Evolutionary conservation across 2,329 filamentous ascomycete species (phyloP), one percentile per base, ranked within the genome.

Genomic region (Alternaria incomplexa): DNA sequence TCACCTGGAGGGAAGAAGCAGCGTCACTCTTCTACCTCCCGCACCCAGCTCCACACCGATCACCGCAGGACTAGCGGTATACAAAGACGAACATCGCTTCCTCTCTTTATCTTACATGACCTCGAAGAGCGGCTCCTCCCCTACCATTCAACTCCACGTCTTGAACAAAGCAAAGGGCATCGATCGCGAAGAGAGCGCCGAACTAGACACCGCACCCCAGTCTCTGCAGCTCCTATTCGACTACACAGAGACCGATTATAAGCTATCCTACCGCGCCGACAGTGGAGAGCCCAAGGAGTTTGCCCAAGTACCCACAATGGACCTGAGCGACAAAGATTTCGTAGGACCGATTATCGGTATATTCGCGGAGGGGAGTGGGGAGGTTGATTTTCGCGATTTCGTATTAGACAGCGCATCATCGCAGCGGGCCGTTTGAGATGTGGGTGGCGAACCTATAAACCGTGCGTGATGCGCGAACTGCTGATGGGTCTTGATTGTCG

Each of bases 31-130:
- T 17, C n/a, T 40, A 48, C 17, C 28, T n/a, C 40, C 46, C 7
- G 6, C 13, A 23, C 23, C 6, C 6, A 26, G 20, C 13, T 15
- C 12, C 3, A 43, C 54, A 9, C 9, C 40, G 5, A 3, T 28
- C 11, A 53, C 12, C 1, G 56, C 62, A 28, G 67, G 67, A 13
- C 13, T 68, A 5, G 61, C 57, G 3, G 43, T 68, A 5, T 71
- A 64, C 60, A 70, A 70, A 59, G 67, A 71, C 43, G 67, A 71
- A 32, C 60, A 69, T 26, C 65, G 67, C n/a, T 68, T 63, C 43
- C 17, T 70, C 11, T 58, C 56, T 0, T 53, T 71, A n/a, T 64
- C 44, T 1, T 48, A 54, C n/a, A 22, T 50, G 26, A 13, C 32
- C 9, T 50, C 50, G 6, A 17, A 25, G 2, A 17, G 13, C 3